These are phyloP conservation scores for Fabrea salina DNA, from an alignment of 169 alveolate species.

Conservation along the genomic window DNA sequence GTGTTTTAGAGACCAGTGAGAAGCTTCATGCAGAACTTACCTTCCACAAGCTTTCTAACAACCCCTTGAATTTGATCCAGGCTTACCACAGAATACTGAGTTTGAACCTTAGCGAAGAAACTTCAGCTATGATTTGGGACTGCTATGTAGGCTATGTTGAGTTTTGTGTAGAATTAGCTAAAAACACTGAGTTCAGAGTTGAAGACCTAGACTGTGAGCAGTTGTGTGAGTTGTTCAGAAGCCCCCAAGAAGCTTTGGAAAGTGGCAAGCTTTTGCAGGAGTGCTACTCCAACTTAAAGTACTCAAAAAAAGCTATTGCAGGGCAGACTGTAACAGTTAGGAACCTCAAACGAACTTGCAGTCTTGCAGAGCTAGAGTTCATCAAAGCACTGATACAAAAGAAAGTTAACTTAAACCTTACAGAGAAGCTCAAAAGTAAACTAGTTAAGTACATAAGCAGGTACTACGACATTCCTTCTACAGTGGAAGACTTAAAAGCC, in stretches of 20 bases:
- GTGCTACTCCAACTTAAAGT: not conserved
- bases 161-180: not conserved
- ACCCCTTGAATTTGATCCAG: not conserved
- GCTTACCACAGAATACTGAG: not conserved
- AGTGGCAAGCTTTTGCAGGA: not conserved
- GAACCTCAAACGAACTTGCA: not conserved
- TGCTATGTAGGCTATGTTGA: not conserved
- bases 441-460: not conserved
- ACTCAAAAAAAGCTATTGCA: not conserved
- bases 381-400: not conserved
- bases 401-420: not conserved
- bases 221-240: not conserved
- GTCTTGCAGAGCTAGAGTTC: not conserved
- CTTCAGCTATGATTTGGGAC: not conserved
- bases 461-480: slow-evolving; percentile 6
- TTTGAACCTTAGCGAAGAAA: not conserved
- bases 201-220: not conserved
- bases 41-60: not conserved
- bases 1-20: not conserved
- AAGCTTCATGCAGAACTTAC: not conserved
- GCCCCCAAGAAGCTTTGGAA: not conserved
- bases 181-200: not conserved
- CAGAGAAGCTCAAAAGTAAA: not conserved
- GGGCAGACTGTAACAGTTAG: not conserved
- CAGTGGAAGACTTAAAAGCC: not conserved